These are phyloP conservation scores for Chrysanthemum lavandulifolium DNA, from an alignment of 129 eudicot species.

Conservation along the genomic window DNA sequence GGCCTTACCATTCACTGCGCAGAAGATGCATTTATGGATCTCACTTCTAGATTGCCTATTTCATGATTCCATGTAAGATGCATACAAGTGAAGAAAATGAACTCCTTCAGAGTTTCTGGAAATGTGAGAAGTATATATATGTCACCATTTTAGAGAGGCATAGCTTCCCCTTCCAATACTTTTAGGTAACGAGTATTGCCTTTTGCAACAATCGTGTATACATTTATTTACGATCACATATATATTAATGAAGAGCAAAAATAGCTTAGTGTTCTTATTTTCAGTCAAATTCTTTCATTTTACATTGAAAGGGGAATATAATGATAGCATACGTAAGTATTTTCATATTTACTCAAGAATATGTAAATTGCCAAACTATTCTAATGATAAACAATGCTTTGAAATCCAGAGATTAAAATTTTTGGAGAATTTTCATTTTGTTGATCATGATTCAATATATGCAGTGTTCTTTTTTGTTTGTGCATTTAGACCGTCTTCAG, in stretches of 20 bases:
- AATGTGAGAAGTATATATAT: slow-evolving; percentile 18
- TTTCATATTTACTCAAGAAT: too few relatives aligned
- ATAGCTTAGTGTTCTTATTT: not conserved
- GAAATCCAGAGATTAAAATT: too few relatives aligned
- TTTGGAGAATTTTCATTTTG: too few relatives aligned
- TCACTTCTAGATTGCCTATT: slow-evolving; percentile 37
- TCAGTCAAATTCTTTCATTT: not conserved
- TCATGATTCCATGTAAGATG: not conserved
- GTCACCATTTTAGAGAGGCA: slow-evolving; percentile 29
- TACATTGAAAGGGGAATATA: not conserved
- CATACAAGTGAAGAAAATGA: not conserved
- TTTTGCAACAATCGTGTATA: slow-evolving; percentile 9
- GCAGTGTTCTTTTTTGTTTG: too few relatives aligned
- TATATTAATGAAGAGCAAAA: not conserved
- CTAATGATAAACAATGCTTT: too few relatives aligned
- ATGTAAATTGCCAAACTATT: too few relatives aligned
- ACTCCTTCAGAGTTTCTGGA: not conserved
- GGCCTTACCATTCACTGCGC: slow-evolving; percentile 69
- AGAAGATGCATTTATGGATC: slow-evolving; percentile 42
- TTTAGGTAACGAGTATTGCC: slow-evolving; percentile 2
- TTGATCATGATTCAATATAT: too few relatives aligned
- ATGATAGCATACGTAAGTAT: too few relatives aligned
- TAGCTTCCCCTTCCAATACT: slow-evolving; percentile 18
- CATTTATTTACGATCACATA: not conserved
- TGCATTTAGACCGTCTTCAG: too few relatives aligned